Evolutionary conservation across 2,329 filamentous ascomycete species (phyloP), one percentile per base, ranked within the genome.

Genomic region (Nemania serpens): DNA sequence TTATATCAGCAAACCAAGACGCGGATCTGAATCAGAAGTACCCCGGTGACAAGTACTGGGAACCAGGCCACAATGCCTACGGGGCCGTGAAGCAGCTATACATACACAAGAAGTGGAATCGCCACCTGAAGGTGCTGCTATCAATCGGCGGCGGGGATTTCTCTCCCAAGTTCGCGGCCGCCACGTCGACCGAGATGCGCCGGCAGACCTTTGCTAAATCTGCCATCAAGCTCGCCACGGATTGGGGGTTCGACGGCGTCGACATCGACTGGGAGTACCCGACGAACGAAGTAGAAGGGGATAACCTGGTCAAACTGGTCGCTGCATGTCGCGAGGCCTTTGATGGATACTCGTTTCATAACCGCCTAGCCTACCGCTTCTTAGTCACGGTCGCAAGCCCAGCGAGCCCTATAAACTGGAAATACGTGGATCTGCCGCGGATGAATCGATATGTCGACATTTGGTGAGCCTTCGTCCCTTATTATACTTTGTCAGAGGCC

Each of bases 81-180:
- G 92, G 92, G 42, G 89, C 86, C 70, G 75, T 92, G 64, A 93
- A 93, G 76, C 90, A 94, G 72, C 78, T 96, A 1, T 91, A 84
- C 73, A 75, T 91, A 1, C 81, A 90, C 54, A 96, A 96, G 80
- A 88, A 92, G 76, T 77, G 82, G 67, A 86, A 96, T 73, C 86
- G 91, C 18, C 85, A 90, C 54, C 76, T 96, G 59, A 96, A 96
- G 76, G 82, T 89, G 2, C 77, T 95, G n/a, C 82, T 95, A 9
- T 91, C 88, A 37, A 89, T 96, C 61, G 92, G 92, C 42, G 92
- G 92, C 15, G 95, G 88, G 87, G 90, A 86, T 0, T 91, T 90
- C 73, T 91, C 88, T 3, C 76, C 83, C 55, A 89, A 90, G 68
- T 91, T 94, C 71, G 80, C 85, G 1, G 77, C 78, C 6, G 84